These are phyloP conservation scores for Coemansia sp. DNA, from an alignment of 192 early-diverging fungal genomes.

Conservation along the genomic window DNA sequence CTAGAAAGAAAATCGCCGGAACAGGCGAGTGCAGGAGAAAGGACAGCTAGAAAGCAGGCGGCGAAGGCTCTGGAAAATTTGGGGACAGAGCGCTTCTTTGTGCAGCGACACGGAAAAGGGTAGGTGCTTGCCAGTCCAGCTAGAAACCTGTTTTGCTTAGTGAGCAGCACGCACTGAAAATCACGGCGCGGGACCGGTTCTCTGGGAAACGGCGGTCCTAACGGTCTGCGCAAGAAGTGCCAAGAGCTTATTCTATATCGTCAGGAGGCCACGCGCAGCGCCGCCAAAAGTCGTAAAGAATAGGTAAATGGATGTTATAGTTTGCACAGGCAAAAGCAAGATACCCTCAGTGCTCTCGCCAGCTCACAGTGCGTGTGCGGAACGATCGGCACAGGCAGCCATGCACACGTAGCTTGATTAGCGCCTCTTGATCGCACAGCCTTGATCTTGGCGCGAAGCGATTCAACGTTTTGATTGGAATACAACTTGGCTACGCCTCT, in stretches of 20 bases:
- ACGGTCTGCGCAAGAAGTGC: not conserved
- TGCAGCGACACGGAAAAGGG: not conserved
- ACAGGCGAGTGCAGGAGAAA: not conserved
- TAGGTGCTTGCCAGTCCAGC: conserved; percentile 2
- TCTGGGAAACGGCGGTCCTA: not conserved
- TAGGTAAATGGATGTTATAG: not conserved
- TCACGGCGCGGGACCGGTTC: not conserved
- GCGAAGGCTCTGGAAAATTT: not conserved
- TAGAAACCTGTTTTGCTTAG: not conserved
- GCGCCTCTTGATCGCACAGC: not conserved
- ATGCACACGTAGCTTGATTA: not conserved
- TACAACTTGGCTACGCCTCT: no score
- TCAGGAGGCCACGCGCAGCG: not conserved
- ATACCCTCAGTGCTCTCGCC: not conserved
- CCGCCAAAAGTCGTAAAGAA: not conserved
- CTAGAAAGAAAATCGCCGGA: conserved; percentile 12
- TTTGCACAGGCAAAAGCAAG: not conserved
- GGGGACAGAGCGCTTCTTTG: not conserved
- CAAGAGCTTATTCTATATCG: not conserved
- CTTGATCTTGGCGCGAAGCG: not conserved
- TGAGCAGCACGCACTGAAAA: not conserved
- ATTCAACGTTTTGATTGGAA: no score
- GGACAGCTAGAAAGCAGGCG: not conserved
- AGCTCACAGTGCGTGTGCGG: not conserved
- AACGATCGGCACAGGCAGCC: not conserved